A percentile compares a stretch with the other conserved stretches of the same genome.
phyloP scores from a whole-genome alignment of 345 rosid genomes.

The Citrus reticulata region DNA sequence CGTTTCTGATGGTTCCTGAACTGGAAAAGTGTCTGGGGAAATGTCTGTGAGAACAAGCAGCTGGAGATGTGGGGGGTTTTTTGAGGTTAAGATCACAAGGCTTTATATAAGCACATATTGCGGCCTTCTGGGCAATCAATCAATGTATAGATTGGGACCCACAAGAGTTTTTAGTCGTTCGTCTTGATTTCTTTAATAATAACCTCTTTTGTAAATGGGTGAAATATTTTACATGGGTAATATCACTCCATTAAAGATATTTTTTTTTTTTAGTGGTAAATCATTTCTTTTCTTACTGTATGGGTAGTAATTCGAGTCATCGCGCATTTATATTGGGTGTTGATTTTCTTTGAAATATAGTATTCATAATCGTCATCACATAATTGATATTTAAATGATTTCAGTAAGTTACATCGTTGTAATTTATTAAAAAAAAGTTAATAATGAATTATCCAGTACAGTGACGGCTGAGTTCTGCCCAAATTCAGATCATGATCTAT shows the following conservation, averaged over 20 bases:
- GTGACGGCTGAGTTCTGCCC: neutral
- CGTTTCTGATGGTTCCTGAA: neutral
- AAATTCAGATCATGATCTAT: neutral
- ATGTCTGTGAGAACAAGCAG: conserved; percentile 16
- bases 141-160: conserved; percentile 15
- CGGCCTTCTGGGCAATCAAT: conserved; percentile 27
- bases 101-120: conserved; percentile 32
- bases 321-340: no score
- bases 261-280: no score
- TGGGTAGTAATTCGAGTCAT: no score
- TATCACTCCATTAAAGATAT: neutral
- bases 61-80: neutral
- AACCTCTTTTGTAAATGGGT: neutral
- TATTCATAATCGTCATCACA: no score
- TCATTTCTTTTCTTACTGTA: no score
- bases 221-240: neutral
- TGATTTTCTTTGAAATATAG: no score
- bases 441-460: no score
- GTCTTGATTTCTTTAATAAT: neutral
- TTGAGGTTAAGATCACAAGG: neutral
- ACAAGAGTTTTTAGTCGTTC: neutral
- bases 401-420: no score
- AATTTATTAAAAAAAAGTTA: no score
- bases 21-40: conserved; percentile 17
- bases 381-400: no score